Evolutionary conservation across 805 yeast genomes (phyloP).

Genomic region (Cyberlindnera amylophila): DNA sequence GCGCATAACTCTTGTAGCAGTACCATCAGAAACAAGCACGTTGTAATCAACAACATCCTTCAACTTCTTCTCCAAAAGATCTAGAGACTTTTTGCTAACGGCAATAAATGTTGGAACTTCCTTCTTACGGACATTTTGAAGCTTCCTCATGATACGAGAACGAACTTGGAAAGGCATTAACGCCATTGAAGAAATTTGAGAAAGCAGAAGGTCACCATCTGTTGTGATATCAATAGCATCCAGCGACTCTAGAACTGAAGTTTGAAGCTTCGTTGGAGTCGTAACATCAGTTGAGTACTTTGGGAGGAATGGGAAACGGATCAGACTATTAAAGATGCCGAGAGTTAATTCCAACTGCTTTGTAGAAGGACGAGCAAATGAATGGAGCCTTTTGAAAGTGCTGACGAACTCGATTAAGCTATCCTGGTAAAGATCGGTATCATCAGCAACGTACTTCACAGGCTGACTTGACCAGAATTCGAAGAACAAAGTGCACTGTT

Average conservation of each 20-base stretch:
- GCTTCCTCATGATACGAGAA: constrained; percentile 51
- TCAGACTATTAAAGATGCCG: constrained; percentile 57
- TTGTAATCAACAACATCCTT: constrained; percentile 28
- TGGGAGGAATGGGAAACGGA: constrained; percentile 71
- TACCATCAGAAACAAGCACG: constrained; percentile 40
- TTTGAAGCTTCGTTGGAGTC: constrained; percentile 63
- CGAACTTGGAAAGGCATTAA: constrained; percentile 61
- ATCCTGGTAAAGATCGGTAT: constrained; percentile 48
- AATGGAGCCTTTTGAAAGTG: constrained; percentile 48
- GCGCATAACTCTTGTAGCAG: constrained; percentile 42
- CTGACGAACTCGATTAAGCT: constrained; percentile 52
- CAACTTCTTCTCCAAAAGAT: constrained; percentile 38
- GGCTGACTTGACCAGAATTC: constrained; percentile 47
- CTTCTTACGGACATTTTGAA: constrained; percentile 35
- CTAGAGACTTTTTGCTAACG: constrained; percentile 46
- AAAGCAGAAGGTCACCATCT: constrained; percentile 44
- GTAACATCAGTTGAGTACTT: constrained; percentile 48
- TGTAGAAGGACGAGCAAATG: constrained; percentile 30
- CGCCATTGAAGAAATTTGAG: constrained; percentile 50
- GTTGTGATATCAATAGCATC: constrained; percentile 27
- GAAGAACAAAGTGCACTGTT: constrained; percentile 38
- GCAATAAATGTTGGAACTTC: constrained; percentile 65
- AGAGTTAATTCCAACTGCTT: constrained; percentile 47
- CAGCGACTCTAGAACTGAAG: constrained; percentile 50
- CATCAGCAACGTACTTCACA: constrained; percentile 41